These are phyloP conservation scores for Verticillium albo-atrum DNA, from an alignment of 2,329 filamentous ascomycete species.

Conservation along the genomic window DNA sequence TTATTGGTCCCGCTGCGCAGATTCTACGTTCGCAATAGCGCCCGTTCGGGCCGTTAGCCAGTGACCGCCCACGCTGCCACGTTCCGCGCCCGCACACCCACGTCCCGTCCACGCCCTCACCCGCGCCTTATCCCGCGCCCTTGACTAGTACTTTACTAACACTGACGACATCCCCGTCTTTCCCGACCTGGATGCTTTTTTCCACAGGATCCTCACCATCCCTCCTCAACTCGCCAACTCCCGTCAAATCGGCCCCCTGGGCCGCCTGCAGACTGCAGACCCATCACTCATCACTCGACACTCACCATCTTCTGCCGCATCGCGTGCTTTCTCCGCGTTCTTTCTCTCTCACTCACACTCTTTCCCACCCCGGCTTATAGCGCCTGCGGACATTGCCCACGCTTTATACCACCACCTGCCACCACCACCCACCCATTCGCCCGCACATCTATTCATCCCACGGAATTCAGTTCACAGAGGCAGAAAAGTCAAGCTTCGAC, in stretches of 20 bases:
- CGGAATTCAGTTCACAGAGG: too few relatives aligned
- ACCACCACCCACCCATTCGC: too few relatives aligned
- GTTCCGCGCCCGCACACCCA: neutral
- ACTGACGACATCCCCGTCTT: neutral
- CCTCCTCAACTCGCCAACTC: neutral
- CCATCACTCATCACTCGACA: neutral
- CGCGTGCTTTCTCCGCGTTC: neutral
- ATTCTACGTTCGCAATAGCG: neutral
- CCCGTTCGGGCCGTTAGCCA: neutral
- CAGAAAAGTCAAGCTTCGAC: too few relatives aligned
- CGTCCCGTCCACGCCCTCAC: neutral
- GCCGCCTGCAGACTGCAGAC: neutral
- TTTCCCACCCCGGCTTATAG: neutral
- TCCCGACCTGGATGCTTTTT: neutral
- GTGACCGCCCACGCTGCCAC: neutral
- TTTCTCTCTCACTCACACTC: neutral
- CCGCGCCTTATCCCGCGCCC: neutral
- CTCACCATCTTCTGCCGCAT: neutral
- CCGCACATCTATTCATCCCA: too few relatives aligned
- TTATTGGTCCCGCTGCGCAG: neutral
- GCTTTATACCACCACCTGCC: too few relatives aligned
- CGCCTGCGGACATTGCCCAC: neutral
- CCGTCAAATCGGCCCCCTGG: neutral
- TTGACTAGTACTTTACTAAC: neutral
- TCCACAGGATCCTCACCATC: neutral